Percentiles rank a stretch among this genome's conserved stretches.
These are phyloP conservation scores for Coemansia sp. DNA, from an alignment of 192 early-diverging fungal species.

Conservation along the genomic window DNA sequence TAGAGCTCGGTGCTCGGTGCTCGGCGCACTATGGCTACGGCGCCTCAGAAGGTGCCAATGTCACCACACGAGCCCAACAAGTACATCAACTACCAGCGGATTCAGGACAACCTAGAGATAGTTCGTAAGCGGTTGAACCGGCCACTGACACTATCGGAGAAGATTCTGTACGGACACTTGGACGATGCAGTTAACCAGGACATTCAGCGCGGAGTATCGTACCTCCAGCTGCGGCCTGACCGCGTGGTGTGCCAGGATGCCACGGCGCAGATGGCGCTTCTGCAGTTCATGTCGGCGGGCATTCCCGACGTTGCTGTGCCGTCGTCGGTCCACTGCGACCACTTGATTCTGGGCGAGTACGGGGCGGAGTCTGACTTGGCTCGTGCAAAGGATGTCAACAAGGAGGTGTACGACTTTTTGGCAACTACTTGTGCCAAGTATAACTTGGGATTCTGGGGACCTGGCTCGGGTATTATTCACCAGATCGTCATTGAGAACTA, in stretches of 20 bases:
- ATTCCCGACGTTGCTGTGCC: slow-evolving; percentile 96
- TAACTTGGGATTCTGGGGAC: slow-evolving; percentile 95
- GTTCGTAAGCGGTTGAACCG: slow-evolving; percentile 89
- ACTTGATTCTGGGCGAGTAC: slow-evolving; percentile 91
- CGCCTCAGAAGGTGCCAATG: slow-evolving; percentile 80
- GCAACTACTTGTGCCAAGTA: slow-evolving; percentile 86
- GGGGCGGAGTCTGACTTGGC: slow-evolving; percentile 85
- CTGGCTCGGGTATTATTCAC: slow-evolving; percentile 98
- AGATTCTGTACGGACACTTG: slow-evolving; percentile 94
- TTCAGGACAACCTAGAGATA: slow-evolving; percentile 93
- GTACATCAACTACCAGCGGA: slow-evolving; percentile 97
- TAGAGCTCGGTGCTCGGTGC: slow-evolving; percentile 23
- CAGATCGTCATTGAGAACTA: slow-evolving; percentile 99
- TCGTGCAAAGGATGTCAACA: slow-evolving; percentile 82
- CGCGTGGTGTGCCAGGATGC: slow-evolving; percentile 98
- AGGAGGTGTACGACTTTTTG: slow-evolving; percentile 95
- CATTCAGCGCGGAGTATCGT: slow-evolving; percentile 74
- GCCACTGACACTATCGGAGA: slow-evolving; percentile 93
- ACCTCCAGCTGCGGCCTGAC: slow-evolving; percentile 93
- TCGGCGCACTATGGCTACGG: slow-evolving; percentile 53
- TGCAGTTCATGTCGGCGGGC: slow-evolving; percentile 98
- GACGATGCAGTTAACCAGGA: slow-evolving; percentile 63
- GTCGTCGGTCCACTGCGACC: slow-evolving; percentile 97
- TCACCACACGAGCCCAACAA: slow-evolving; percentile 91
- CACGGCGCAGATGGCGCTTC: slow-evolving; percentile 91